Evolutionary conservation across 78 protist genomes (phyloP), one percentile per base, ranked within the genome.

Genomic region (Dictyostelium discoideum): DNA sequence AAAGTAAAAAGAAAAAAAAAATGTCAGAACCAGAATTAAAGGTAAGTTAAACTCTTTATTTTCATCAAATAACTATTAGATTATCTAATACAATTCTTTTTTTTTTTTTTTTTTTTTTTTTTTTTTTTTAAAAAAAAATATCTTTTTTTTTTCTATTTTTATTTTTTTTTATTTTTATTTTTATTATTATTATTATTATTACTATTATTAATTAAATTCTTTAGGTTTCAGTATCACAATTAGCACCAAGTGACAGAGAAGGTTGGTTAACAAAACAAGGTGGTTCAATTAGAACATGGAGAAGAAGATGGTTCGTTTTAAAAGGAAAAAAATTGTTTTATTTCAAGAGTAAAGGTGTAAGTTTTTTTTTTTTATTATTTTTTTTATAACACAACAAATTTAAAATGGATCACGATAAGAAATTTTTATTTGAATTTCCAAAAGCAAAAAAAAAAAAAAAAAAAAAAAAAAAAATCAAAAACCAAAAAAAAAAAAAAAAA

Each of bases 231-330:
- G 93, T 88, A 16, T 44, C 86, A 22, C 80, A 83, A 83, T 77
- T 94, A 57, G 95, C 92, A 76, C 97, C 97, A 67, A 24, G 94
- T 20, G 97, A 94, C n/a, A 81, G 93, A 46, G 97, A 94, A 24
- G 97, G 97, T 40, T 96, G 97, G 97, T 60, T 85, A 83, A 96
- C 92, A 13, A 96, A 96, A 46, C 97, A 96, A 67, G 97, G 97
- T 79, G 97, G 97, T 76, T 76, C 89, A 22, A 90, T 96, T 74
- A 96, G 87, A 65, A 96, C 95, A 50, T 96, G 97, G 97, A 92
- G 87, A 85, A 88, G 84, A 65, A 84, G 97, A 42, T 96, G 94
- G 92, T 96, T 96, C 85, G 92, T 96, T 29, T 87, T 96, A n/a
- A 96, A 96, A 54, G 97, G 93, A 40, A 96, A 78, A 40, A 86